A percentile compares a stretch with the other conserved stretches of the same genome.
These are phyloP conservation scores for Pharnaceum exiguum DNA, from an alignment of 148 eudicot genomes.

Conservation along the genomic window DNA sequence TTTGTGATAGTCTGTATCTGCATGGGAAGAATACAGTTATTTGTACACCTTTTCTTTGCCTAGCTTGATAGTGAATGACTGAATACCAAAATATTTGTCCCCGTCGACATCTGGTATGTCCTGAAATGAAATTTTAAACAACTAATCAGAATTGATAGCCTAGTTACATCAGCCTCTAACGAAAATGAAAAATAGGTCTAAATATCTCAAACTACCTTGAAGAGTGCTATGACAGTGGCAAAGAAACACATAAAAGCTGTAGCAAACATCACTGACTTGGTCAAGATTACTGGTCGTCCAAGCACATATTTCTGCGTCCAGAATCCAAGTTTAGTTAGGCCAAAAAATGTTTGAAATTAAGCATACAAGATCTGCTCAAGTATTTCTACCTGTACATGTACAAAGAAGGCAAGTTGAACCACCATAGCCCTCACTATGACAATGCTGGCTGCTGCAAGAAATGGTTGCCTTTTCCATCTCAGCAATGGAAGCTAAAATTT, in stretches of 20 bases:
- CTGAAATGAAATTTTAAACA: slow-evolving; percentile 13
- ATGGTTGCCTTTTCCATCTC: slow-evolving; percentile 31
- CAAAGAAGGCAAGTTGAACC: slow-evolving; percentile 23
- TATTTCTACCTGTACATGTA: slow-evolving; percentile 20
- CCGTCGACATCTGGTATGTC: slow-evolving; percentile 31
- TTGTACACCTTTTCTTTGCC: slow-evolving; percentile 55
- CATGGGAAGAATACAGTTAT: not conserved
- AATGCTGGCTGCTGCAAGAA: slow-evolving; percentile 28
- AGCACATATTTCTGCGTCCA: slow-evolving; percentile 24
- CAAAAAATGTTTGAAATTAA: not conserved
- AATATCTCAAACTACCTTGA: no score
- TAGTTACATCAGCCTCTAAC: no score
- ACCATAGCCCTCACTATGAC: slow-evolving; percentile 29
- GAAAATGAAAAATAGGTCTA: no score
- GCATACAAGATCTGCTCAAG: not conserved
- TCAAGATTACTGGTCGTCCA: slow-evolving; percentile 17
- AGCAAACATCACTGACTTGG: slow-evolving; percentile 22
- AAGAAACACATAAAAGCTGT: slow-evolving; percentile 31
- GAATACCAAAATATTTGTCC: slow-evolving; percentile 26
- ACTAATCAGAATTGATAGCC: no score
- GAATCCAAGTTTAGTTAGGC: not conserved
- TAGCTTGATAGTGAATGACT: slow-evolving; percentile 24
- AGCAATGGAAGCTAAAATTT: slow-evolving; percentile 26
- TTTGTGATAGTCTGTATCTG: no score
- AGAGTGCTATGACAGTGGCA: slow-evolving; percentile 31